Evolutionary conservation across 352 stramenopile species (phyloP), one percentile per base, ranked within the genome.

Genomic region (Peronospora destructor): DNA sequence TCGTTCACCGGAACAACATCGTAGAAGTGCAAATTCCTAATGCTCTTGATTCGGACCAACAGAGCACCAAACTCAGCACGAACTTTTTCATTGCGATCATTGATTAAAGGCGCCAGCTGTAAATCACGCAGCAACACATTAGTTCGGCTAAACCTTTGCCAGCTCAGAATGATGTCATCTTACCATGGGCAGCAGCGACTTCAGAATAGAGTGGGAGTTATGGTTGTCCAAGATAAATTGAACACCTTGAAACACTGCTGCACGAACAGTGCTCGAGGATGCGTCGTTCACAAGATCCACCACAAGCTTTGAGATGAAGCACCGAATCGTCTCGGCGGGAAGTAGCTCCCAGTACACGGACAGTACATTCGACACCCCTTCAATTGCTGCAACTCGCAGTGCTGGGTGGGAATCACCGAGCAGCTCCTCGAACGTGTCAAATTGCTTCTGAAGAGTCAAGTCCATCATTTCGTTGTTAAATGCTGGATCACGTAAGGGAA

Each of bases 191-290:
- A 94, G 57, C 6, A 94, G 63, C 10, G 83, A 76, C 65, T 91
- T 94, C 29, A 94, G 54, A 49, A 94, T 83, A 13, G 76, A 67
- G 43, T 94, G 84, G 1, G 80, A 87, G 41, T 91, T 79, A 52
- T 94, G 84, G 46, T 92, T 92, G 56, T 94, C 79, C 34, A 94
- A 64, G 40, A 94, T 85, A 48, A 92, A 87, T 35, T 85, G 79
- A 23, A 92, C 57, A 30, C 76, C 84, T 70, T 90, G 71, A 50
- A 94, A 88, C 7, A 94, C 81, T 16, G 84, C 81, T 32, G 78
- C 79, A 21, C 84, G 81, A n/a, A 94, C 81, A 34, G 60, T 71
- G 37, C 68, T 86, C 0, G 78, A 90, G 6, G 75, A 84, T 0
- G 61, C 68, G 41, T 94, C 84, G 42, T 94, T 85, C 28, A 88